Evolutionary conservation across 2,329 filamentous ascomycete species (phyloP).

Genomic region (Sclerotinia minor): DNA sequence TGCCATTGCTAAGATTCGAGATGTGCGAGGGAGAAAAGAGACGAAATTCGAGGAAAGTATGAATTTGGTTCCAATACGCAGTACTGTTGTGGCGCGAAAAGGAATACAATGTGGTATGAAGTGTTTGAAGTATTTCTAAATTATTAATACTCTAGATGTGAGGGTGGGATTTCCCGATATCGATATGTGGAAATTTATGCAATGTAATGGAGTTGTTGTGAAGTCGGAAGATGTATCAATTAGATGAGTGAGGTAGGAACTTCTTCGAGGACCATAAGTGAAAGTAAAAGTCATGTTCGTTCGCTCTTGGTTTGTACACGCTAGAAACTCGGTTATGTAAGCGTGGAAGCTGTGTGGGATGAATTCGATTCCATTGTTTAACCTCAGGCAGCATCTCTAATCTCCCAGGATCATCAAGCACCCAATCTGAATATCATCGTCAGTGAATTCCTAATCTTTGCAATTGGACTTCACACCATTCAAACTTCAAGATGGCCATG

Average conservation of each 20-base stretch:
- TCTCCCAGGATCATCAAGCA: background rate
- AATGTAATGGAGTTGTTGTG: slow-evolving; percentile 14
- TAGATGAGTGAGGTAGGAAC: slow-evolving; percentile 20
- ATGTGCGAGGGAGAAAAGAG: slow-evolving; percentile 1
- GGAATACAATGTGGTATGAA: slow-evolving; percentile 17
- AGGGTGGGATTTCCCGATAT: slow-evolving; percentile 7
- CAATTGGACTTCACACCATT: slow-evolving; percentile 42
- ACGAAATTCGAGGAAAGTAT: slow-evolving; percentile 17
- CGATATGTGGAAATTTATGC: slow-evolving; percentile 20
- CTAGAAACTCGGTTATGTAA: slow-evolving; percentile 24
- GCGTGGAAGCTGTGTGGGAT: background rate
- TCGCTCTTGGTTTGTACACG: slow-evolving; percentile 5
- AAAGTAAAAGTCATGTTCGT: slow-evolving; percentile 21
- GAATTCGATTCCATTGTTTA: background rate
- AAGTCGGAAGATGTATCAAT: slow-evolving; percentile 16
- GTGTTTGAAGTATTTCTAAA: slow-evolving; percentile 11
- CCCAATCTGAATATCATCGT: slow-evolving; percentile 22
- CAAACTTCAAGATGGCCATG: slow-evolving; percentile 56
- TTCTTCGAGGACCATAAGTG: slow-evolving; percentile 21
- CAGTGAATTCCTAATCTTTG: slow-evolving; percentile 25
- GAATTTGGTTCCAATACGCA: slow-evolving; percentile 2
- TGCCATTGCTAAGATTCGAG: slow-evolving; percentile 52
- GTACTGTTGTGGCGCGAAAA: slow-evolving; percentile 17
- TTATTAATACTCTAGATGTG: slow-evolving; percentile 15
- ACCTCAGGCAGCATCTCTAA: background rate